Evolutionary conservation across 2,329 filamentous ascomycete species (phyloP).

Genomic region (Aspergillus ibericus): DNA sequence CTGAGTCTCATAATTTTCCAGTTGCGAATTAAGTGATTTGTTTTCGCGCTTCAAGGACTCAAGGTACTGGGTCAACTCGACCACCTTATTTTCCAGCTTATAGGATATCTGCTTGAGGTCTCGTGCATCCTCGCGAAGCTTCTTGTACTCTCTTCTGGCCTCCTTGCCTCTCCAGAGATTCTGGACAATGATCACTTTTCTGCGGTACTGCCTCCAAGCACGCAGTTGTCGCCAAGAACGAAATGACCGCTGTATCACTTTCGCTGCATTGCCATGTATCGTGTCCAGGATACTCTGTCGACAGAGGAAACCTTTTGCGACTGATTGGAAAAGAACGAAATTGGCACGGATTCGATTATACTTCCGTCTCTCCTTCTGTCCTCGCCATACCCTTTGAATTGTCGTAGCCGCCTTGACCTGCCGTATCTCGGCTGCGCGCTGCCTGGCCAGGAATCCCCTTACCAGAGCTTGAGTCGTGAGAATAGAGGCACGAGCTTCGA

Average conservation of each 20-base stretch:
- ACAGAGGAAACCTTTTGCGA: conserved; percentile 87
- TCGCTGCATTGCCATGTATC: conserved; percentile 84
- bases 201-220: conserved; percentile 83
- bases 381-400: conserved; percentile 93
- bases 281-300: conserved; percentile 92
- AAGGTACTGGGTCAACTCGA: conserved; percentile 91
- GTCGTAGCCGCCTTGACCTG: conserved; percentile 84
- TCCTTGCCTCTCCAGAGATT: conserved; percentile 85
- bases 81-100: conserved; percentile 99
- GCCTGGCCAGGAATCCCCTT: conserved; percentile 75
- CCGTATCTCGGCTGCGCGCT: conserved; percentile 75
- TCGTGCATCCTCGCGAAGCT: conserved; percentile 86
- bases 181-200: conserved; percentile 85
- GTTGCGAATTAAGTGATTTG: conserved; percentile 80
- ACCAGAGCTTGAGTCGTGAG: conserved; percentile 75
- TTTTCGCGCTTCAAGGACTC: conserved; percentile 93
- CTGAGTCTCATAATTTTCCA: conserved; percentile 94
- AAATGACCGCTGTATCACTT: conserved; percentile 89
- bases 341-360: conserved; percentile 79
- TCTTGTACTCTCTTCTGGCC: conserved; percentile 85
- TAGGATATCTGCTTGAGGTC: conserved; percentile 99
- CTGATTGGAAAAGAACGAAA: conserved; percentile 82
- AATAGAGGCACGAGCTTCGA: conserved; percentile 81
- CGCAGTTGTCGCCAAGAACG: conserved; percentile 75
- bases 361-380: conserved; percentile 80